Evolutionary conservation across 371 early-diverging fungal species (phyloP), one percentile per base, ranked within the genome.

Genomic region (Capillidium heterosporum): DNA sequence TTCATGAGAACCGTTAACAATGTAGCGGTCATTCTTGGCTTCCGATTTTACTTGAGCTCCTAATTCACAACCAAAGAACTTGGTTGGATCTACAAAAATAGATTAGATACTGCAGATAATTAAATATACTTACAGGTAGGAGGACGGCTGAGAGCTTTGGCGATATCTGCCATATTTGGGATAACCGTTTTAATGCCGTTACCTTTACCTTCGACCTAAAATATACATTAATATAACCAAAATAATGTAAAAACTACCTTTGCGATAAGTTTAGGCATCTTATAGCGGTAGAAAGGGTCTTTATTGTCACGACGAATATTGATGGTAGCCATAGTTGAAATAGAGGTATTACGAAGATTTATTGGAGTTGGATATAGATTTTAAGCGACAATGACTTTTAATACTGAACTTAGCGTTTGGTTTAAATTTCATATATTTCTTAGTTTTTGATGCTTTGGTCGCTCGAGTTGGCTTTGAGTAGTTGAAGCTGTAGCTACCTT

Each of bases 121-220:
- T 21, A 11, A 11, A 39, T 42, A 41, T 2, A 60, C 65, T 67
- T 75, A 76, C 80, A 89, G 21, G 84, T 70, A 27, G 95, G 89
- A 32, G 95, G 93, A 53, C 99, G 85, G 61, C 78, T 75, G 32
- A 99, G 80, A 40, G 98, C 81, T 57, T 82, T 83, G 13, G 90
- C 87, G 60, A 99, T 85, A 60, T 96, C 96, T 40, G 85, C 65
- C 86, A 99, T 91, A 78, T 99, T 99, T 48, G 89, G 86, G 61
- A 99, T 77, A 44, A 97, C 92, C 24, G 99, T 99, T 71, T 98
- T 98, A 72, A 95, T 96, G 61, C 98, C 96, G 73, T 98, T 98
- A 51, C 97, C 97, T 71, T 85, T 90, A 59, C 99, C 99, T 73
- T 99, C 99, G 59, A 95, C 82, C 82, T 91, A 62, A 44, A 24